phyloP scores from a whole-genome alignment of 257 asterid genomes.

The Misopates orontium region DNA sequence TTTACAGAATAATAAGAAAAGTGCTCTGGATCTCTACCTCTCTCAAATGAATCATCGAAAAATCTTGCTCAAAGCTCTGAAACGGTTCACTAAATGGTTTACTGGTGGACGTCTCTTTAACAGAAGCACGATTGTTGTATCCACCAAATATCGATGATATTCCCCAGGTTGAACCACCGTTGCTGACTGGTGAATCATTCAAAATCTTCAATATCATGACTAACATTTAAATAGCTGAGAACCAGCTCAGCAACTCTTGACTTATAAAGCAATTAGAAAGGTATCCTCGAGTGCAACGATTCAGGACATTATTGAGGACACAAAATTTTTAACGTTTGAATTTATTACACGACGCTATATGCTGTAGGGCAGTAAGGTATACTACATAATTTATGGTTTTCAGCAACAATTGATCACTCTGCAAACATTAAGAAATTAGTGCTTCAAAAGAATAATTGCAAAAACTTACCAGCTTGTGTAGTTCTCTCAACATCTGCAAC shows the following conservation, averaged over 20 bases:
- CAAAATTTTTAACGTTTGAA: too few relatives aligned
- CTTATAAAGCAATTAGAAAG: slow-evolving; percentile 18
- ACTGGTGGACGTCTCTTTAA: slow-evolving; percentile 56
- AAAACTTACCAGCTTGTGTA: slow-evolving; percentile 54
- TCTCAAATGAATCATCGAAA: slow-evolving; percentile 74
- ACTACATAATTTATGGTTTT: background rate
- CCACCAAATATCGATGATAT: slow-evolving; percentile 93
- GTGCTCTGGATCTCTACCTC: slow-evolving; percentile 48
- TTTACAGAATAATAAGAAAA: slow-evolving; percentile 10
- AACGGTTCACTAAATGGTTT: slow-evolving; percentile 54
- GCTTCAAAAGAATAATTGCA: slow-evolving; percentile 5
- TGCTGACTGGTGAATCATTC: slow-evolving; percentile 45
- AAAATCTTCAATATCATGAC: slow-evolving; percentile 21
- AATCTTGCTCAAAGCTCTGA: slow-evolving; percentile 52
- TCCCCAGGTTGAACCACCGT: slow-evolving; percentile 78
- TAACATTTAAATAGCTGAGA: background rate
- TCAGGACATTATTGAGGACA: background rate
- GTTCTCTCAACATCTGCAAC: slow-evolving; percentile 65
- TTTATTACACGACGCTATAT: background rate
- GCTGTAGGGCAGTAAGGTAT: background rate
- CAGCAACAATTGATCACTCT: slow-evolving; percentile 9
- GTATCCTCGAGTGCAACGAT: background rate
- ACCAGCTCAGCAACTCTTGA: background rate
- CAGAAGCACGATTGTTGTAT: slow-evolving; percentile 51
- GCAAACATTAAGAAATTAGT: background rate